A percentile compares a stretch with the other conserved stretches of the same genome.
Conservation (phyloP, 2,329 filamentous ascomycete species). For the Aspergillus udagawae region DNA sequence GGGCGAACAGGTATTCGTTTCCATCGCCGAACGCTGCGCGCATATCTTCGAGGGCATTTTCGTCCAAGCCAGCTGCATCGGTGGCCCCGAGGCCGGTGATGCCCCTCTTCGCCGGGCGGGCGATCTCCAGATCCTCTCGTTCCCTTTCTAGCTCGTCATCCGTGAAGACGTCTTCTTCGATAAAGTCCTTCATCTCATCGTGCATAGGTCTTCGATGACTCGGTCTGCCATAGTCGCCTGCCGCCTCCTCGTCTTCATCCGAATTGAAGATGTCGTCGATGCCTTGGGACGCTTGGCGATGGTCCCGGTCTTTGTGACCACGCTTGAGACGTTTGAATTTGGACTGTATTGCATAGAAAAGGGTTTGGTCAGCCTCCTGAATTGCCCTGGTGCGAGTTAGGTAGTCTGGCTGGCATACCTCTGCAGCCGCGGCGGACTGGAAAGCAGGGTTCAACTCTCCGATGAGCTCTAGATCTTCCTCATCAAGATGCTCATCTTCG, state of each 20-base stretch:
- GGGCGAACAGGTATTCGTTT: conserved; percentile 91
- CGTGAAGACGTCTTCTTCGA: conserved; percentile 90
- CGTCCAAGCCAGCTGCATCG: conserved; percentile 80
- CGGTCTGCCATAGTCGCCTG: conserved; percentile 43
- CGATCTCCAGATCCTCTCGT: conserved; percentile 83
- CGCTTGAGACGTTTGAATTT: conserved; percentile 97
- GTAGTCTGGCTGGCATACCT: conserved; percentile 54
- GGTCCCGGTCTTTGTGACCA: conserved; percentile 66
- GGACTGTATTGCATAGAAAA: conserved; percentile 51
- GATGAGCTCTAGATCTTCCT: conserved; percentile 94
- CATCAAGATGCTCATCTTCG: conserved; percentile 80
- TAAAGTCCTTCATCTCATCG: conserved; percentile 92
- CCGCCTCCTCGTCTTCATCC: conserved; percentile 72
- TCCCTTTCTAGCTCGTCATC: conserved; percentile 74
- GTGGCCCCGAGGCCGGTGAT: conserved; percentile 64
- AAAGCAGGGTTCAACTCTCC: conserved; percentile 73
- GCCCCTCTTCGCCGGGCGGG: conserved; percentile 69
- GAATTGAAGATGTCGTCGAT: conserved; percentile 94
- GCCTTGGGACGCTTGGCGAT: conserved; percentile 60
- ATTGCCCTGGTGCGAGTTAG: not conserved
- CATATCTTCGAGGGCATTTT: conserved; percentile 93
- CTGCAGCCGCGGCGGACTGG: conserved; percentile 61
- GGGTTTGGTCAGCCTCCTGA: not conserved
- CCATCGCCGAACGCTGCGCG: conserved; percentile 93
- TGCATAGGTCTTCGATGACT: conserved; percentile 56